phyloP scores from a whole-genome alignment of 1,284 basidiomycete species.

The Sporisorium sorghi region DNA sequence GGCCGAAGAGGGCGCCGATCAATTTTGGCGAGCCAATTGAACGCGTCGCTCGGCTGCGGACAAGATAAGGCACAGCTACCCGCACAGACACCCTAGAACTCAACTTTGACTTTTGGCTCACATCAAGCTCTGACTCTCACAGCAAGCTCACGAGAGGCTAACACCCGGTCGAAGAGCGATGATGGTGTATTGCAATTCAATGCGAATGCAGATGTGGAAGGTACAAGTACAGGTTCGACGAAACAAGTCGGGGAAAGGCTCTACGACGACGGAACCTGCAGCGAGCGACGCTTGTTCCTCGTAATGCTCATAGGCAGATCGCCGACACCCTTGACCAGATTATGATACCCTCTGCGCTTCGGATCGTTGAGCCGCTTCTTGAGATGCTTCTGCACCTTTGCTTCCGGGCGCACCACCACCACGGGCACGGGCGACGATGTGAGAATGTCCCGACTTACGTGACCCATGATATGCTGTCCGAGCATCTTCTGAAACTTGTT shows the following conservation, averaged over 20 bases:
- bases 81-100: too few relatives aligned
- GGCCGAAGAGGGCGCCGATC: conserved; percentile 15
- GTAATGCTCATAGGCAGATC: conserved; percentile 59
- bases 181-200: neutral
- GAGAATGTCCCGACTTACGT: conserved; percentile 62
- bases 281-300: conserved; percentile 46
- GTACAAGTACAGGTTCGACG: conserved; percentile 7
- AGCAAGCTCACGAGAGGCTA: too few relatives aligned
- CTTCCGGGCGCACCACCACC: conserved; percentile 67
- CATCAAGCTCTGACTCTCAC: too few relatives aligned
- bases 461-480: conserved; percentile 63
- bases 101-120: too few relatives aligned
- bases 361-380: conserved; percentile 66
- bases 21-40: conserved; percentile 24
- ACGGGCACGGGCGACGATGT: conserved; percentile 67
- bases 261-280: conserved; percentile 31
- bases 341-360: conserved; percentile 64
- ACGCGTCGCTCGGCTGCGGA: conserved; percentile 6
- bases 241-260: neutral
- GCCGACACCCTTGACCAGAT: conserved; percentile 55
- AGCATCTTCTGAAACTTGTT: conserved; percentile 67
- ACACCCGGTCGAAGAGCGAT: neutral
- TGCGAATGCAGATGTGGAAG: conserved; percentile 12
- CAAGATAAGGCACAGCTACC: conserved; percentile 15
- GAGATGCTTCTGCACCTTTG: conserved; percentile 66